A percentile compares a stretch with the other conserved stretches of the same genome.
phyloP scores from a whole-genome alignment of 129 eudicot genomes.

The Pulicaria dysenterica region DNA sequence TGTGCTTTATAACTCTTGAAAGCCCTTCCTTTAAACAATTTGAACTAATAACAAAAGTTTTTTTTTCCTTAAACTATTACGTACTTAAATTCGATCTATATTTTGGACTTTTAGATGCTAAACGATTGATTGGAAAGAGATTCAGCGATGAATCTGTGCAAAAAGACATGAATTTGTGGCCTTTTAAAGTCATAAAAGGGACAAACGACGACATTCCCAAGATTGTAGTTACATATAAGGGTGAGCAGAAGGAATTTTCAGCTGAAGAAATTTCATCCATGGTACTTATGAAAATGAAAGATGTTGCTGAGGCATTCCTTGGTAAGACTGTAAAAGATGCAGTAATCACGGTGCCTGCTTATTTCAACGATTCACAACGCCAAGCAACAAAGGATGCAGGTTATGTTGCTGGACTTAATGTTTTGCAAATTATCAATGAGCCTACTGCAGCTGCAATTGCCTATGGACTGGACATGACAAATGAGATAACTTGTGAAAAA shows the following conservation, averaged over 20 bases:
- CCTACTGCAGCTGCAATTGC: constrained; percentile 52
- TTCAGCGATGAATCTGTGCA: constrained; percentile 19
- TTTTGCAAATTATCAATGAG: constrained; percentile 43
- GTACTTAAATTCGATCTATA: neutral
- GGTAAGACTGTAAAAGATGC: constrained; percentile 41
- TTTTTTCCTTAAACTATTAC: neutral
- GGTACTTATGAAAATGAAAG: constrained; percentile 31
- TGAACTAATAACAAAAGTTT: neutral
- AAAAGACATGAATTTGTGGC: constrained; percentile 23
- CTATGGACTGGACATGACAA: constrained; percentile 26
- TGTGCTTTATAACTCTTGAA: neutral
- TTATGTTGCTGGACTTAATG: constrained; percentile 49
- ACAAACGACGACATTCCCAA: constrained; percentile 7
- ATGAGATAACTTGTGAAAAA: neutral
- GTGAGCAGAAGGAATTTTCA: constrained; percentile 17
- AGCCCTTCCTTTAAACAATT: neutral
- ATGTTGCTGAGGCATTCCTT: constrained; percentile 44
- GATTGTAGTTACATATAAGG: constrained; percentile 19
- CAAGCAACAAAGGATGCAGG: constrained; percentile 64
- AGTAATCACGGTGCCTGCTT: constrained; percentile 51
- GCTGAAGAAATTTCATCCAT: constrained; percentile 26
- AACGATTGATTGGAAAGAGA: constrained; percentile 26
- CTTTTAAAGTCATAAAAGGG: constrained; percentile 21
- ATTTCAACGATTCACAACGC: constrained; percentile 36
- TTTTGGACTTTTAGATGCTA: constrained; percentile 10